Evolutionary conservation across 2,329 filamentous ascomycete genomes (phyloP).

Genomic region (Pseudogymnoascus pannorum): DNA sequence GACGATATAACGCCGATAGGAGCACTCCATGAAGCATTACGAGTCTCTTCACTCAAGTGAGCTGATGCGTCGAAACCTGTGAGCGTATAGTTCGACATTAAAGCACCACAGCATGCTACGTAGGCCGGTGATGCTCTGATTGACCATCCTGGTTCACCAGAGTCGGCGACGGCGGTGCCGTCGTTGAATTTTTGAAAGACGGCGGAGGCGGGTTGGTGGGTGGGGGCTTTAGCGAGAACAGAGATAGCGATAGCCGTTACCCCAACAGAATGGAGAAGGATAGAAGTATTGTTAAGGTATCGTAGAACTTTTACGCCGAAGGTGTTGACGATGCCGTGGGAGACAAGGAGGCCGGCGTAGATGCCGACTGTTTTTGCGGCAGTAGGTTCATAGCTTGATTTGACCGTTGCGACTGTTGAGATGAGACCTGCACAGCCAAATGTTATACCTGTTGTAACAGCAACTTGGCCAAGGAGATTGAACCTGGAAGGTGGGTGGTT

Average conservation of each 20-base stretch:
- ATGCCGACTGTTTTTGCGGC: slow-evolving; percentile 48
- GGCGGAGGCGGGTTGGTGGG: slow-evolving; percentile 45
- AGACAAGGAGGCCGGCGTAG: slow-evolving; percentile 48
- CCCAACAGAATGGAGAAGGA: slow-evolving; percentile 47
- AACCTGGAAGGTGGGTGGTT: slow-evolving; percentile 28
- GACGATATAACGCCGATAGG: slow-evolving; percentile 51
- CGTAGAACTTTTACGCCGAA: slow-evolving; percentile 49
- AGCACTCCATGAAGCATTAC: slow-evolving; percentile 48
- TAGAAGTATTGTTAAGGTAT: slow-evolving; percentile 50
- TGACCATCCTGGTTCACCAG: slow-evolving; percentile 42
- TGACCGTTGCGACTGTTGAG: slow-evolving; percentile 38
- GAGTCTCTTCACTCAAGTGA: slow-evolving; percentile 51
- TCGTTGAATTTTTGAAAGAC: slow-evolving; percentile 49
- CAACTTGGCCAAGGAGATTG: slow-evolving; percentile 42
- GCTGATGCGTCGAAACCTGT: slow-evolving; percentile 49
- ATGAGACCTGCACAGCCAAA: slow-evolving; percentile 40
- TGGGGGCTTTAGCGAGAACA: slow-evolving; percentile 50
- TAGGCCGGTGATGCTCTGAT: slow-evolving; percentile 46
- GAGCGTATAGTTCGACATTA: slow-evolving; percentile 48
- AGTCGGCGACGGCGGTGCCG: slow-evolving; percentile 35
- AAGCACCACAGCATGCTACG: slow-evolving; percentile 44
- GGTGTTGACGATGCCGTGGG: slow-evolving; percentile 48
- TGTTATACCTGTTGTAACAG: slow-evolving; percentile 41
- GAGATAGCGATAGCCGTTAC: slow-evolving; percentile 46
- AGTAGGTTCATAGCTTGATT: slow-evolving; percentile 36